Conservation (phyloP, 164 flowering plant species). For the Stephania cephalantha region DNA sequence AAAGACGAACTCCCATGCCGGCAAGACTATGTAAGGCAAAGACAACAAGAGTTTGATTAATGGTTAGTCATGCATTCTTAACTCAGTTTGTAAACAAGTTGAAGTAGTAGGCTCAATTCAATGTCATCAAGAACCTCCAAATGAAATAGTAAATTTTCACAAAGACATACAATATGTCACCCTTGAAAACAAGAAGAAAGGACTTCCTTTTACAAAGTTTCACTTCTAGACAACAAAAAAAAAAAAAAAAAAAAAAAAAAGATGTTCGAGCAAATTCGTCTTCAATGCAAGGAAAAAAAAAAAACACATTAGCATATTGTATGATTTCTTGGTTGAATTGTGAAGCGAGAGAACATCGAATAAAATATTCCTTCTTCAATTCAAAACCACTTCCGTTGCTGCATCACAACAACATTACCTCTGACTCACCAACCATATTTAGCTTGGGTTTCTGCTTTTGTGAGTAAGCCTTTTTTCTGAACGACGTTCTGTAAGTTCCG, state of each 20-base stretch:
- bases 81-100: not conserved
- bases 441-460: constrained; percentile 93
- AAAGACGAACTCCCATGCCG: not conserved
- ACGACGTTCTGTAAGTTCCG: constrained; percentile 79
- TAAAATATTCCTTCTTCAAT: not conserved
- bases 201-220: not conserved
- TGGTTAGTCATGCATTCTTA: not conserved
- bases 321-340: not conserved
- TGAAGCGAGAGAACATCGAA: not conserved
- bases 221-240: not conserved
- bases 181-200: not conserved
- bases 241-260: not conserved
- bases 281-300: not conserved
- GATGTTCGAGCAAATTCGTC: not conserved
- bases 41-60: not conserved
- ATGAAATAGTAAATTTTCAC: not conserved
- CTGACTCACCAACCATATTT: constrained; percentile 90
- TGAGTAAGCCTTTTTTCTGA: constrained; percentile 70
- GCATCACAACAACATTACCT: not conserved
- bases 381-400: not conserved
- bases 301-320: not conserved
- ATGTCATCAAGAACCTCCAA: not conserved
- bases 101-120: not conserved
- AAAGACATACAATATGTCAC: not conserved
- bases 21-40: not conserved